phyloP scores from a whole-genome alignment of 345 rosid genomes.

The Salix caprea region DNA sequence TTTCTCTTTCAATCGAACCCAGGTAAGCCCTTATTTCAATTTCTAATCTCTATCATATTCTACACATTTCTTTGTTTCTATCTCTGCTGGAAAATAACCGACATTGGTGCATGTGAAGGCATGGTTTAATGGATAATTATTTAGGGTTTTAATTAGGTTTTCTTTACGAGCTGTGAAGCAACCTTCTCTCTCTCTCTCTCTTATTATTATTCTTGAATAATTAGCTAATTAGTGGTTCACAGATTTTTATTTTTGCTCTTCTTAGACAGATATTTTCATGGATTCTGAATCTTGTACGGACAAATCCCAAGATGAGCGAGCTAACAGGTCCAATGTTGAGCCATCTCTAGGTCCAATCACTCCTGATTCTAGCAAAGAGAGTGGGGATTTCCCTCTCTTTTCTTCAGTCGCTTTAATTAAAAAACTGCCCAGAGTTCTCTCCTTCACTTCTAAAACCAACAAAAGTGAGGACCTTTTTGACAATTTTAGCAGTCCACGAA shows the following conservation, averaged over 20 bases:
- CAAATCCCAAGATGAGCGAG: constrained; percentile 7
- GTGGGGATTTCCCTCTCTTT: constrained; percentile 32
- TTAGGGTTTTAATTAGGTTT: constrained; percentile 7
- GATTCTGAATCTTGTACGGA: constrained; percentile 19
- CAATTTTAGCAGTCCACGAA: constrained; percentile 28
- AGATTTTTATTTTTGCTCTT: not conserved
- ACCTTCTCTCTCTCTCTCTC: not conserved
- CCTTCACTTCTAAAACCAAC: constrained; percentile 12
- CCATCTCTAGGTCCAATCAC: constrained; percentile 34
- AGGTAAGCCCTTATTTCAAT: not conserved
- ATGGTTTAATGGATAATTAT: not conserved
- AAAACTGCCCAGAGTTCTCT: constrained; percentile 12
- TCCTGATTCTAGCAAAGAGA: constrained; percentile 39
- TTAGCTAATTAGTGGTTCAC: not conserved
- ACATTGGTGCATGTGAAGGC: not conserved
- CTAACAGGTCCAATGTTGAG: constrained; percentile 9
- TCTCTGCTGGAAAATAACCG: not conserved
- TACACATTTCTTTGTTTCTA: not conserved
- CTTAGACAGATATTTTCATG: constrained; percentile 22
- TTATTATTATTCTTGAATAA: not conserved
- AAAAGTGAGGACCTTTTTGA: constrained; percentile 2
- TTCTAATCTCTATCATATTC: not conserved
- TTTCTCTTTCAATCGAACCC: not conserved
- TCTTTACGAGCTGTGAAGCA: not conserved
- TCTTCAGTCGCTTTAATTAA: constrained; percentile 34